Conservation (phyloP, 305 asterid genomes). For the Rubia occidens region DNA sequence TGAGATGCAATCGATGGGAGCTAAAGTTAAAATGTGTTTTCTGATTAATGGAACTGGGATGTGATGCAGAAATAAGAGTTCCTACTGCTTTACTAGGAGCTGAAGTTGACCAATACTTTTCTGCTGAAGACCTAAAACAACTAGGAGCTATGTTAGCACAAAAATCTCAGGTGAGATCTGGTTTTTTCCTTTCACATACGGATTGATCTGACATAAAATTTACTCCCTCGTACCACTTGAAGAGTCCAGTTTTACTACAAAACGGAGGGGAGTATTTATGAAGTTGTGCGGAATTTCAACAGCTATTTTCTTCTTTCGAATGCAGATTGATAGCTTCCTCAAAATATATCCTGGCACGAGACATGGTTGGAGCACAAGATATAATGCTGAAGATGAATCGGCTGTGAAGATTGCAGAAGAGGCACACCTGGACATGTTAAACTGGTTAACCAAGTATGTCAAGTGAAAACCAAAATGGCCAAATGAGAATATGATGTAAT, state of each 20-base stretch:
- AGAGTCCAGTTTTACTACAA: no score
- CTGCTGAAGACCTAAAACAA: conserved; percentile 31
- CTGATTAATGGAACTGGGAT: no score
- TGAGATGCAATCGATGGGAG: background rate
- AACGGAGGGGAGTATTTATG: no score
- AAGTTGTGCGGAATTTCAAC: no score
- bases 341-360: conserved; percentile 53
- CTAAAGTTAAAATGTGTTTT: no score
- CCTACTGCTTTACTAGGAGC: conserved; percentile 50
- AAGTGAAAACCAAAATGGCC: conserved; percentile 19
- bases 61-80: conserved; percentile 30
- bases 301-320: no score
- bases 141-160: conserved; percentile 31
- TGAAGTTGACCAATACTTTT: conserved; percentile 27
- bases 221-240: no score
- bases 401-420: conserved; percentile 47
- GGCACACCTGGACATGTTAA: conserved; percentile 44
- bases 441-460: conserved; percentile 46
- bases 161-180: conserved; percentile 32
- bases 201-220: no score
- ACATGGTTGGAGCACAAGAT: conserved; percentile 56
- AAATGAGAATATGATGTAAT: background rate
- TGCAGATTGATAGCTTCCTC: conserved; percentile 54
- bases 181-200: no score
- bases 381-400: conserved; percentile 34